Evolutionary conservation across 495 filamentous ascomycete species (phyloP), one percentile per base, ranked within the genome.

Genomic region (Jackrogersella multiformis): DNA sequence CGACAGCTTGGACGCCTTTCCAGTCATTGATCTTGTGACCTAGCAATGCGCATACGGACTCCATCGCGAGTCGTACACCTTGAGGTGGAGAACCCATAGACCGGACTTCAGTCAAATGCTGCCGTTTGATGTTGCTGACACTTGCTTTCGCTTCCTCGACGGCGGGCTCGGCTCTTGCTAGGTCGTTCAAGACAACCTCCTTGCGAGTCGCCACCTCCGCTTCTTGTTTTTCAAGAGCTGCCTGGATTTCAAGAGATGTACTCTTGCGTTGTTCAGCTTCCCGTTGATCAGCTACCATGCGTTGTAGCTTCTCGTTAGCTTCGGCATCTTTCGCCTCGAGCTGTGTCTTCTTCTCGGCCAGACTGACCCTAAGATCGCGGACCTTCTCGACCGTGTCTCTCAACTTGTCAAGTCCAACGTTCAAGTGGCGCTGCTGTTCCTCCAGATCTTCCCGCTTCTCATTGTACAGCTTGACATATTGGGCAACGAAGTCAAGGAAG

Each of bases 391-490:
- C 94, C 2, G 95, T 99, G 76, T 98, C 96, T 54, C 92, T 86
- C n/a, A 99, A 78, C 74, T 99, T 99, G 78, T 99, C 95, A 5
- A 99, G 84, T 79, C 95, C 95, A 63, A 98, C 92, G 74, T 99
- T 98, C 62, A 99, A 83, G 80, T 99, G 95, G 30, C 95, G 89
- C 71, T 99, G 95, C 74, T 99, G 96, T 72, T 99, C 95, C 79
- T 99, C 95, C 0, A 99, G 84, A 70, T 98, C 96, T 77, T 98
- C 96, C 0, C 95, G 90, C 82, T 99, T 99, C 76, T 99, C 96
- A 62, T 95, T 96, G 78, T 97, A 97, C 1, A 99, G 84, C 76
- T 92, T 94, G 71, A 98, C 95, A 77, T 96, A 99, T 68, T 99
- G 95, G 35, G 93, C 92, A 55, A 98, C 95, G 72, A 99, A 99